Percentiles rank a stretch among this genome's conserved stretches.
Conservation (phyloP, 140 eudicot genomes). For the Oenanthe javanica region DNA sequence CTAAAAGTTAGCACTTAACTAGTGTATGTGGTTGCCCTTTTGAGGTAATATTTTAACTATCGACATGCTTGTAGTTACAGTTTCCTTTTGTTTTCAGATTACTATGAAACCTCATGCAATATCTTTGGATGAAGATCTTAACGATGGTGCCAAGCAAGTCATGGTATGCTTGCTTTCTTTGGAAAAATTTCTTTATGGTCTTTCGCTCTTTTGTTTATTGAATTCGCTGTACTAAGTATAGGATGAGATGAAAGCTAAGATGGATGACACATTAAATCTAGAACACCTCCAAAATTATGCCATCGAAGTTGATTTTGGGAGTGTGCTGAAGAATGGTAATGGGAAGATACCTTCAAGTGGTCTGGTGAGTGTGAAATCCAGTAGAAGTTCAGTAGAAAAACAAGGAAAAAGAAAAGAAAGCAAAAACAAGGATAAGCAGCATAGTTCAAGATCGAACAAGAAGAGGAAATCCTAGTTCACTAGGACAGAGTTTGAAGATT, state of each 20-base stretch:
- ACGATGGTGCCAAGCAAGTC: conserved; percentile 78
- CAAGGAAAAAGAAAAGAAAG: conserved; percentile 29
- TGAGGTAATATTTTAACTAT: background rate
- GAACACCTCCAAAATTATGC: conserved; percentile 69
- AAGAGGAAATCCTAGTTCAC: conserved; percentile 36
- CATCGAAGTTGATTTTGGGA: conserved; percentile 73
- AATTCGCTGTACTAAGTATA: conserved; percentile 15
- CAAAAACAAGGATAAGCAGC: conserved; percentile 34
- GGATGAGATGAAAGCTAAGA: conserved; percentile 60
- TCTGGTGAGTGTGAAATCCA: conserved; percentile 70
- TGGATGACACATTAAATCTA: conserved; percentile 46
- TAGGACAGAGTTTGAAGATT: background rate
- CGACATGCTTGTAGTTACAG: background rate
- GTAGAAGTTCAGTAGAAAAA: conserved; percentile 36
- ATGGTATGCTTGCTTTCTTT: conserved; percentile 40
- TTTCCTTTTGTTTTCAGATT: conserved; percentile 33
- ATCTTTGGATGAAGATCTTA: conserved; percentile 83
- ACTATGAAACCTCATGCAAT: conserved; percentile 59
- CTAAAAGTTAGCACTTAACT: background rate
- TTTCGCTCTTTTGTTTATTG: background rate
- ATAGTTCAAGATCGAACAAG: conserved; percentile 64
- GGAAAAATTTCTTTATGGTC: background rate
- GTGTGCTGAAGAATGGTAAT: conserved; percentile 54
- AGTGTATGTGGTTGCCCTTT: background rate
- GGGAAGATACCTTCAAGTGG: conserved; percentile 54